Conservation (phyloP, 345 rosid genomes). For the Mangifera indica region DNA sequence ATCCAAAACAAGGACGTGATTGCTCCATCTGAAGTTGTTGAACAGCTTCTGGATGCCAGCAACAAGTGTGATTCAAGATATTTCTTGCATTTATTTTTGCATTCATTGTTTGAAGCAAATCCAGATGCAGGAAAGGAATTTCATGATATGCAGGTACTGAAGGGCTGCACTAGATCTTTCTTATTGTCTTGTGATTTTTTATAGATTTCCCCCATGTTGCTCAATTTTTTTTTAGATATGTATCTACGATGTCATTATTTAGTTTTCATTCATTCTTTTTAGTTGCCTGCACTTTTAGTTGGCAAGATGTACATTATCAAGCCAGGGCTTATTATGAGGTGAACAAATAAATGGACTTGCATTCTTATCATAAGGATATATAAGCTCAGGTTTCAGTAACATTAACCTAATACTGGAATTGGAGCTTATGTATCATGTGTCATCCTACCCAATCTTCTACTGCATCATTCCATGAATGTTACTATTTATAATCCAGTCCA, state of each 20-base stretch:
- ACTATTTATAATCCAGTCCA: too few relatives aligned
- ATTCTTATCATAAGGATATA: neutral
- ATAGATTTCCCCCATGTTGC: too few relatives aligned
- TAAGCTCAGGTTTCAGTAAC: neutral
- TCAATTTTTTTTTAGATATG: too few relatives aligned
- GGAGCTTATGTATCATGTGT: too few relatives aligned
- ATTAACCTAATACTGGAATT: too few relatives aligned
- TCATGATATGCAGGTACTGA: conserved; percentile 94
- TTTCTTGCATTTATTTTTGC: conserved; percentile 82
- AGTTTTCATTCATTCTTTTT: neutral
- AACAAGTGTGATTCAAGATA: conserved; percentile 78
- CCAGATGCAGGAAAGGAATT: conserved; percentile 83
- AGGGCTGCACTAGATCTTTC: conserved; percentile 13
- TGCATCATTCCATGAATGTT: too few relatives aligned
- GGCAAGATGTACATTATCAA: neutral
- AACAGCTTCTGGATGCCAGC: conserved; percentile 55
- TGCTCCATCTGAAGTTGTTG: conserved; percentile 81
- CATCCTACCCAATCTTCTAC: too few relatives aligned
- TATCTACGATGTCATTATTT: neutral
- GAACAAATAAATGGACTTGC: neutral
- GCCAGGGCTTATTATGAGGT: neutral
- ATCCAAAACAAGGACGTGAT: conserved; percentile 84
- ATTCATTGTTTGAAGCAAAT: conserved; percentile 73
- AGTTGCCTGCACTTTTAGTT: neutral
- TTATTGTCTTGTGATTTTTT: conserved; percentile 1